phyloP scores from a whole-genome alignment of 2,329 filamentous ascomycete genomes.

The Hypoxylon sp. region DNA sequence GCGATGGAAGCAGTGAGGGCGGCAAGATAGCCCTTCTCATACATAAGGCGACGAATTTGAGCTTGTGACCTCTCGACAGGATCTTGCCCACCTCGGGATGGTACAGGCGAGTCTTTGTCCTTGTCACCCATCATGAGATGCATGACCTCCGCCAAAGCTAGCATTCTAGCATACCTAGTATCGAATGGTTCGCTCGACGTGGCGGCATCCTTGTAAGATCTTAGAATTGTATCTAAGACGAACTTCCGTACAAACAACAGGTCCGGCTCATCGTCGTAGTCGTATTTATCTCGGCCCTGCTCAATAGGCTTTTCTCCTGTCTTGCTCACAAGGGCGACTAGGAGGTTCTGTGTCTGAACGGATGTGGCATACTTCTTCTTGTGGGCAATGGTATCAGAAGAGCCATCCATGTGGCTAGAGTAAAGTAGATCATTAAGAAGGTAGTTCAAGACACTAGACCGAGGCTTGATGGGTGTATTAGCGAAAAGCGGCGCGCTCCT shows the following conservation, averaged over 20 bases:
- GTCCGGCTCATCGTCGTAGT: constrained; percentile 83
- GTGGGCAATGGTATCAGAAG: constrained; percentile 79
- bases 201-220: constrained; percentile 90
- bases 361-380: constrained; percentile 92
- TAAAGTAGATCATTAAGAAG: constrained; percentile 84
- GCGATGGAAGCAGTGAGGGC: constrained; percentile 92
- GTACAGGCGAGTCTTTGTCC: constrained; percentile 69
- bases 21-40: constrained; percentile 94
- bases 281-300: constrained; percentile 69
- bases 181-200: constrained; percentile 85
- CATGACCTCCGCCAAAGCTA: constrained; percentile 92
- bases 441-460: constrained; percentile 94
- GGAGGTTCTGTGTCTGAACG: constrained; percentile 84
- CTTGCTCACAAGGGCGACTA: constrained; percentile 89
- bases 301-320: constrained; percentile 82
- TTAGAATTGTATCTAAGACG: constrained; percentile 91
- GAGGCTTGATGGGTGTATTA: constrained; percentile 92
- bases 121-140: constrained; percentile 90
- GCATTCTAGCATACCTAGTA: constrained; percentile 86
- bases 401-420: constrained; percentile 72
- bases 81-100: constrained; percentile 54
- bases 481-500: constrained; percentile 87
- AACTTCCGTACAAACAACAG: constrained; percentile 94
- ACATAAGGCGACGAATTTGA: constrained; percentile 95
- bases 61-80: constrained; percentile 74